Evolutionary conservation across 257 asterid genomes (phyloP).

Genomic region (Handroanthus guayacan): DNA sequence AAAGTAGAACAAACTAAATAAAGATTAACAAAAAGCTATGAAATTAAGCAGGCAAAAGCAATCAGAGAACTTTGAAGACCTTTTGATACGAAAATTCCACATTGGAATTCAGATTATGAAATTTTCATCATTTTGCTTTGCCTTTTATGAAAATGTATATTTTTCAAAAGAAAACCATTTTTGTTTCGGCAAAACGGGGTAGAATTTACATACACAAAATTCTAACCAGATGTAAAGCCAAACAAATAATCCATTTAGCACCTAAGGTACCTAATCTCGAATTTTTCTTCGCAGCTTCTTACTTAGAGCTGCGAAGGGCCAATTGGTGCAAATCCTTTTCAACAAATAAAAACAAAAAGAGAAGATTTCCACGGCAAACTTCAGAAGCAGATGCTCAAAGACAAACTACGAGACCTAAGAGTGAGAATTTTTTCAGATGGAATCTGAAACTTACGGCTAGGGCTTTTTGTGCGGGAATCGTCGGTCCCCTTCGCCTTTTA

Average conservation of each 20-base stretch:
- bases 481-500: slow-evolving; percentile 5
- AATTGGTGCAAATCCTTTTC: slow-evolving; percentile 49
- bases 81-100: slow-evolving; percentile 45
- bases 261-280: slow-evolving; percentile 62
- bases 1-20: background rate
- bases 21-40: background rate
- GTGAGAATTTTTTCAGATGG: background rate
- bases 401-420: background rate
- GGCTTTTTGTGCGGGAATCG: background rate
- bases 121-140: slow-evolving; percentile 57
- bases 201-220: slow-evolving; percentile 32
- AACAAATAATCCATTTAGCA: slow-evolving; percentile 51
- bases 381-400: too few relatives aligned
- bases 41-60: slow-evolving; percentile 33
- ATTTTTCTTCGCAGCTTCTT: slow-evolving; percentile 56
- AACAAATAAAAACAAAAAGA: background rate
- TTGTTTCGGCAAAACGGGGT: slow-evolving; percentile 41
- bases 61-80: slow-evolving; percentile 66
- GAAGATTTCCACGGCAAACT: background rate
- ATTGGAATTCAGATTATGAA: slow-evolving; percentile 44
- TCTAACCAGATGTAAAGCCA: slow-evolving; percentile 41
- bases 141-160: background rate
- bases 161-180: background rate
- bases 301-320: slow-evolving; percentile 74
- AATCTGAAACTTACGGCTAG: slow-evolving; percentile 36